Percentiles rank a stretch among this genome's conserved stretches.
These are phyloP conservation scores for Pulveroboletus sp. DNA, from an alignment of 768 basidiomycete genomes.

Conservation along the genomic window DNA sequence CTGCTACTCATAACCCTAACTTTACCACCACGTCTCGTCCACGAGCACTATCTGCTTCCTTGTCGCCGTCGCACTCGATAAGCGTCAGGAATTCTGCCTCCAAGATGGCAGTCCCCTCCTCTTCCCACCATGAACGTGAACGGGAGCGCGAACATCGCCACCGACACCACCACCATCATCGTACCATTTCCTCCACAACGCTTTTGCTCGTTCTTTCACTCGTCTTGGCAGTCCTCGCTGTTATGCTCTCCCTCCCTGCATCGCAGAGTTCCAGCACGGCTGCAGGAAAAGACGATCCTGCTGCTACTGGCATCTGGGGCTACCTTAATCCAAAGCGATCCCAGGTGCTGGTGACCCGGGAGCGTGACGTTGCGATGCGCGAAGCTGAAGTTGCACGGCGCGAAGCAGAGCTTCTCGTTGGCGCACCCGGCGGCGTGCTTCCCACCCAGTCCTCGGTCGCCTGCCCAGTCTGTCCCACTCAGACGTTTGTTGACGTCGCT, in stretches of 20 bases:
- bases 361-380: slow-evolving; percentile 72
- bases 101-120: slow-evolving; percentile 83
- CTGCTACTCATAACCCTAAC: slow-evolving; percentile 3
- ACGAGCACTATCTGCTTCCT: slow-evolving; percentile 58
- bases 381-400: slow-evolving; percentile 88
- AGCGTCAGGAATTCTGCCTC: slow-evolving; percentile 46
- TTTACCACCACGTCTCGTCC: slow-evolving; percentile 62
- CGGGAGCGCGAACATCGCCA: slow-evolving; percentile 53
- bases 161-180: slow-evolving; percentile 71
- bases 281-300: slow-evolving; percentile 34
- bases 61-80: slow-evolving; percentile 65
- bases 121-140: slow-evolving; percentile 61
- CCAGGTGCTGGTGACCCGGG: slow-evolving; percentile 73
- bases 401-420: slow-evolving; percentile 79
- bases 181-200: slow-evolving; percentile 87
- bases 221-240: slow-evolving; percentile 80
- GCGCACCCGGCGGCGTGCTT: slow-evolving; percentile 77
- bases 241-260: slow-evolving; percentile 83
- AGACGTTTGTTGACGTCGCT: slow-evolving; percentile 52
- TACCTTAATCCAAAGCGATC: slow-evolving; percentile 80
- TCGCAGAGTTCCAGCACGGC: slow-evolving; percentile 33
- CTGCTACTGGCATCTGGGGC: slow-evolving; percentile 55
- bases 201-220: slow-evolving; percentile 83
- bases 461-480: slow-evolving; percentile 56
- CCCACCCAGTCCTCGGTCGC: slow-evolving; percentile 45